phyloP scores from a whole-genome alignment of 148 eudicot species.

The Gaultheria prostrata region DNA sequence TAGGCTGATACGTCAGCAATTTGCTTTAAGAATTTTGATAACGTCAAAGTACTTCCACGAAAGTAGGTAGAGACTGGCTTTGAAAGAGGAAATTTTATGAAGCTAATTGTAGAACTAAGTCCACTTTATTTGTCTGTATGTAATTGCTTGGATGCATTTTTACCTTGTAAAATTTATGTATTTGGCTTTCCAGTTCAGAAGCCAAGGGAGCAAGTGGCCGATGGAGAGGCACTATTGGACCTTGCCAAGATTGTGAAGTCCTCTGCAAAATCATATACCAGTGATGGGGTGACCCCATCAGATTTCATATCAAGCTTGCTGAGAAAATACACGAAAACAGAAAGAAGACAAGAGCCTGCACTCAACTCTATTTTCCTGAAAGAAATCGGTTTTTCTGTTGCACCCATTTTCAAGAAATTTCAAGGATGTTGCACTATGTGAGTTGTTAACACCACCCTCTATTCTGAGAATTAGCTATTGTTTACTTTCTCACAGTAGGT shows the following conservation, averaged over 20 bases:
- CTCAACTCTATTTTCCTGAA: conserved; percentile 36
- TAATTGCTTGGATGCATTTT: neutral
- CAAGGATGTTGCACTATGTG: conserved; percentile 49
- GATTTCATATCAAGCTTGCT: conserved; percentile 48
- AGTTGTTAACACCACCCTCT: conserved; percentile 7
- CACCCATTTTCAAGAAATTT: conserved; percentile 39
- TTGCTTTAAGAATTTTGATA: neutral
- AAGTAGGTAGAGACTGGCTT: neutral
- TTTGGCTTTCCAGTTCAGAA: conserved; percentile 35
- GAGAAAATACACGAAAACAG: conserved; percentile 27
- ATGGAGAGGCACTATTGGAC: conserved; percentile 58
- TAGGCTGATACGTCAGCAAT: neutral
- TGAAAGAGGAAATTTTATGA: neutral
- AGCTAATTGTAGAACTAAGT: neutral
- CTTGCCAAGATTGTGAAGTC: conserved; percentile 36
- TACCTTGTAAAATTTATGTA: neutral
- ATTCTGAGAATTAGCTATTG: neutral
- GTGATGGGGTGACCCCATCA: conserved; percentile 46
- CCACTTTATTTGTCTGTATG: neutral
- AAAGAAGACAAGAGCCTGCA: neutral
- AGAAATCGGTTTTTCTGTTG: conserved; percentile 44
- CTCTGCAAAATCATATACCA: conserved; percentile 32
- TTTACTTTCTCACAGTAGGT: neutral
- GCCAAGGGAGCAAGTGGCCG: conserved; percentile 68
- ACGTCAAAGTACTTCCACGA: neutral